Evolutionary conservation across 331 rosid genomes (phyloP), one percentile per base, ranked within the genome.

Genomic region (Malus hybrid): DNA sequence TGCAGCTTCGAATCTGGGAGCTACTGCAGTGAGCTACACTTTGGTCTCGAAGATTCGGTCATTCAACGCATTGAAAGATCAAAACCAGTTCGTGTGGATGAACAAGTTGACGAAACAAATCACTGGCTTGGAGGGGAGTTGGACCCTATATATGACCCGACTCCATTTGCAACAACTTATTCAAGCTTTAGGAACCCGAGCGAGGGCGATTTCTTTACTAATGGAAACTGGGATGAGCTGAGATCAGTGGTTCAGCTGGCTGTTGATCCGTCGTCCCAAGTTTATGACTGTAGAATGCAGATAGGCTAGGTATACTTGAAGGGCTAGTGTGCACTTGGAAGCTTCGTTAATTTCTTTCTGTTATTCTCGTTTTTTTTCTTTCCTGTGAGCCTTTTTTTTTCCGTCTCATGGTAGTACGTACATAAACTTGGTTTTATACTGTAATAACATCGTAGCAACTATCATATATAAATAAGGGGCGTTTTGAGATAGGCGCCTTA

Each of bases 141-240:
- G 8, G 24, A 39, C 48, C 13, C 76, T 80, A 34, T 34, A 27
- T 59, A 69, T 63, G 69, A 68, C 27, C 83, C 76, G 63, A 16
- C 80, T 67, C 79, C 87, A 33, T 71, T 85, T 54, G 31, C 78
- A 22, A 11, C 80, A 39, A 39, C 87, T 2, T 29, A 71, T 24
- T 56, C 90, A 12, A 80, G 71, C 74, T 80, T 87, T 18, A 27
- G 11, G 75, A 69, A 79, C 52, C 82, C 75, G 4, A 75, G 54
- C 39, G 27, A 73, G 4, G 79, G 83, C 7, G 86, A 86, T 79
- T 55, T 84, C 24, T 80, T 73, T 24, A 24, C 24, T 24, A 24
- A 24, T 24, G 94, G 80, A 61, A 90, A 73, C 63, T 93, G 97
- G 96, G 96, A 93, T 71, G 96, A 91, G 80, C 84, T 91, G 34